phyloP scores from a whole-genome alignment of 2,329 filamentous ascomycete genomes.

The Diplodia mutila region DNA sequence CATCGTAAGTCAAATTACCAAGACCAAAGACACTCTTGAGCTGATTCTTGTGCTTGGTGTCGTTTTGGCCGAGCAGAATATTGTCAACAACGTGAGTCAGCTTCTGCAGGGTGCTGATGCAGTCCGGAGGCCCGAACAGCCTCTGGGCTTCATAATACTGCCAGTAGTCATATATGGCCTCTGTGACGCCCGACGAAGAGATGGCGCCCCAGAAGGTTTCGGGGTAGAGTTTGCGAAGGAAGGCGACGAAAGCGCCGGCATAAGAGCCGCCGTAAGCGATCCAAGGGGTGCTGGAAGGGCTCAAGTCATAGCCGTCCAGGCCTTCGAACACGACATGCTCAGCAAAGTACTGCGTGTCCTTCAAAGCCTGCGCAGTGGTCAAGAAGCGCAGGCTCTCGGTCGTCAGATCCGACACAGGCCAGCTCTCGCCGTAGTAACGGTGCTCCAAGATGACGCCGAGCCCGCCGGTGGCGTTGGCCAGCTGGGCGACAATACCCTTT shows the following conservation, averaged over 20 bases:
- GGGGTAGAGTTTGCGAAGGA: slow-evolving; percentile 76
- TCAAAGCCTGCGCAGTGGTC: slow-evolving; percentile 79
- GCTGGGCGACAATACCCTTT: slow-evolving; percentile 74
- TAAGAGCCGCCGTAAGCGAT: slow-evolving; percentile 86
- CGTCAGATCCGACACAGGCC: slow-evolving; percentile 67
- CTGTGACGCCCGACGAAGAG: slow-evolving; percentile 77
- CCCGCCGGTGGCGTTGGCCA: slow-evolving; percentile 72
- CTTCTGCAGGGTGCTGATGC: slow-evolving; percentile 67
- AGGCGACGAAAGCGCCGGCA: slow-evolving; percentile 77
- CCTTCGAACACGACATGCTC: slow-evolving; percentile 71
- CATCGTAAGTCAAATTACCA: slow-evolving; percentile 51
- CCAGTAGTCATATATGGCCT: slow-evolving; percentile 78
- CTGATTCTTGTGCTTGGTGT: slow-evolving; percentile 45
- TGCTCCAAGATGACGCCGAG: slow-evolving; percentile 84
- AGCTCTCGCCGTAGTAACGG: slow-evolving; percentile 81
- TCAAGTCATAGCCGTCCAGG: slow-evolving; percentile 68
- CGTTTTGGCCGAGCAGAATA: slow-evolving; percentile 56
- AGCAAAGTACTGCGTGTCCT: slow-evolving; percentile 82
- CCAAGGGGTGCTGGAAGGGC: slow-evolving; percentile 67
- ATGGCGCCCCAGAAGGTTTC: slow-evolving; percentile 79
- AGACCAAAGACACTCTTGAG: slow-evolving; percentile 61
- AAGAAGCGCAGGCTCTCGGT: slow-evolving; percentile 77
- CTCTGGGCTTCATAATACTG: slow-evolving; percentile 64
- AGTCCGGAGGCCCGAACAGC: slow-evolving; percentile 61
- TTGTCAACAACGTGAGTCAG: slow-evolving; percentile 63